A percentile compares a stretch with the other conserved stretches of the same genome.
Evolutionary conservation across 1,284 basidiomycete genomes (phyloP).

Genomic region (Schizophyllum amplum): DNA sequence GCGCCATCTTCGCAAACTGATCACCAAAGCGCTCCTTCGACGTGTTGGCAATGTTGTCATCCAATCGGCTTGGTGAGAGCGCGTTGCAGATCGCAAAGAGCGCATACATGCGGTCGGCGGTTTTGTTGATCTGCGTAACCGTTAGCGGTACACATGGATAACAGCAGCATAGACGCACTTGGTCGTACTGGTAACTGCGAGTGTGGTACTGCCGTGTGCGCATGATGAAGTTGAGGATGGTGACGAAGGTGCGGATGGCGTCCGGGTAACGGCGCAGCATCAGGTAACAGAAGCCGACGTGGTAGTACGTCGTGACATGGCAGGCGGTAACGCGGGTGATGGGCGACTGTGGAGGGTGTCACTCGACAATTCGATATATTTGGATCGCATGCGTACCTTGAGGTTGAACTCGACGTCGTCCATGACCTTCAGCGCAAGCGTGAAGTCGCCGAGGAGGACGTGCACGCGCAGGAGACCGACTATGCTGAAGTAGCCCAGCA

Average conservation of each 20-base stretch:
- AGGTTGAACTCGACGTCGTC: slow-evolving; percentile 88
- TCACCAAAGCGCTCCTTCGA: slow-evolving; percentile 93
- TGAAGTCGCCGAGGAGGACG: slow-evolving; percentile 94
- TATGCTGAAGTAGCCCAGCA: slow-evolving; percentile 97
- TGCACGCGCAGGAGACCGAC: slow-evolving; percentile 95
- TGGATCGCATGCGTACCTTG: no score
- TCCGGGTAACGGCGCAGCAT: slow-evolving; percentile 93
- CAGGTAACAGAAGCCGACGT: slow-evolving; percentile 95
- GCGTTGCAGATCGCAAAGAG: slow-evolving; percentile 91
- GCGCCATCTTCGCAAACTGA: slow-evolving; percentile 80
- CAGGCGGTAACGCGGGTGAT: slow-evolving; percentile 91
- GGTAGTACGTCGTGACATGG: slow-evolving; percentile 92
- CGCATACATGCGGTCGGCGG: slow-evolving; percentile 96
- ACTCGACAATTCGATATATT: no score
- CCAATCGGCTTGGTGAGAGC: slow-evolving; percentile 82
- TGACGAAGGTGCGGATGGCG: slow-evolving; percentile 88
- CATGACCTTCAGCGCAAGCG: slow-evolving; percentile 91
- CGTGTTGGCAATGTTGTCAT: slow-evolving; percentile 91
- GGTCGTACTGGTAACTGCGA: slow-evolving; percentile 93
- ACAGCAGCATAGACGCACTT: no score
- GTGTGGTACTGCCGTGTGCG: slow-evolving; percentile 95
- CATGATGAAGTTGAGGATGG: slow-evolving; percentile 89
- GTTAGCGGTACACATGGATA: no score
- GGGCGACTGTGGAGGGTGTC: no score
- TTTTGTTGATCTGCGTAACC: slow-evolving; percentile 99